These are phyloP conservation scores for Malania oleifera DNA, from an alignment of 164 flowering plant genomes.

Conservation along the genomic window DNA sequence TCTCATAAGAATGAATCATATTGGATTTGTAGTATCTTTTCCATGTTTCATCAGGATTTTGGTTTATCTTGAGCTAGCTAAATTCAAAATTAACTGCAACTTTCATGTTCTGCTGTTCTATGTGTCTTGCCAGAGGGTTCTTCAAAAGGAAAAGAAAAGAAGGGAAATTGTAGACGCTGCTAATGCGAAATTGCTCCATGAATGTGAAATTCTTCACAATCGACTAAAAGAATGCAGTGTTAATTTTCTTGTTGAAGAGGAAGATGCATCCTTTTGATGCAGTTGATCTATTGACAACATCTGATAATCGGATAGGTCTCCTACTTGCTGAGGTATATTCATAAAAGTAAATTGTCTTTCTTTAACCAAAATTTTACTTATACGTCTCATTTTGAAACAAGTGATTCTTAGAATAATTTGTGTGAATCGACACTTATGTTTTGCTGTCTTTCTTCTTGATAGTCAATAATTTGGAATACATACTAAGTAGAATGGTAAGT, in stretches of 20 bases:
- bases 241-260: background rate
- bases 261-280: background rate
- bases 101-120: too few species aligned
- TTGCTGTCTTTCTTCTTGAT: too few species aligned
- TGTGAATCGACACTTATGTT: too few species aligned
- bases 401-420: too few species aligned
- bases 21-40: too few species aligned
- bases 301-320: conserved; percentile 3
- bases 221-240: conserved; percentile 1
- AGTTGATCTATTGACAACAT: background rate
- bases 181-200: background rate
- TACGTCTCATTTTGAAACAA: background rate
- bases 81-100: too few species aligned
- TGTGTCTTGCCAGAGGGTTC: background rate
- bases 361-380: background rate
- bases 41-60: too few species aligned
- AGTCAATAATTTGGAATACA: too few species aligned
- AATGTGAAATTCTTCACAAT: background rate
- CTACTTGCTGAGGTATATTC: conserved; percentile 3
- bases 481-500: too few species aligned
- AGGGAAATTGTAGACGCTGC: background rate
- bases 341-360: background rate
- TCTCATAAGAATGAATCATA: too few species aligned
- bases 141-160: background rate
- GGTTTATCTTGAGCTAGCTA: too few species aligned